Base-by-base conservation (phyloP, 1,284 basidiomycete species). In the Leccinum fallax region DNA sequence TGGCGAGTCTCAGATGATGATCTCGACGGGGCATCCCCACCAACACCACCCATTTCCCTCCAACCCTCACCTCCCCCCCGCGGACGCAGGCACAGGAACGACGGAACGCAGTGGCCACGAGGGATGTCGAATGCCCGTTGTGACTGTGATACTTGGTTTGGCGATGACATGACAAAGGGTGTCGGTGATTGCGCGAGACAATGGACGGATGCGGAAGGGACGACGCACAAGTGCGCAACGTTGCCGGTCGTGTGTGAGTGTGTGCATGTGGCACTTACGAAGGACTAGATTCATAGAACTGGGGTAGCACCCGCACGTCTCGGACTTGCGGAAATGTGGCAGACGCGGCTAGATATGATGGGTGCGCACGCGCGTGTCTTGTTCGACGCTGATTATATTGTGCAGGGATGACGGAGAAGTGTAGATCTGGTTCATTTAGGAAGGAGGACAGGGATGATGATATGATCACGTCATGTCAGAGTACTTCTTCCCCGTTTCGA, bases 371-470 rank as follows among this genome's bases (percentile, higher is more conserved):
- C 32, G 11, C 10, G 19, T 46, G 11, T 46, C 43, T 46, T 46
- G 0, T 21, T 21, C 5, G 43, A 43, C 2, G 40, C 40, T 21
- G 19, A 46, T 46, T 46, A 11, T 46, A 46, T 46, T 46, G 19
- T 72, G 58, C 6, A 51, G 49, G 49, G 49, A 51, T 8, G 49
- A 51, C 49, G 49, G 15, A 28, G 49, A 26, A 28, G 7, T 10
- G 49, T 51, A 15, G 15, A 21, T 46, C 3, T 46, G 19, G 10
- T 46, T 46, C 43, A 46, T 46, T 46, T 11, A 4, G 30, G 30
- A 4, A 24, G 49, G 49, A 19, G 49, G 9, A 49, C 24, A 26
- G 49, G 24, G 49, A 26, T 51, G 49, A 38, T 38, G 38, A 40
- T n/a, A 49, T 49, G 21, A 49, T 26, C 48, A 49, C 8, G 11